phyloP scores from a whole-genome alignment of 2,329 filamentous ascomycete genomes.

The Acephala macrosclerotiorum region DNA sequence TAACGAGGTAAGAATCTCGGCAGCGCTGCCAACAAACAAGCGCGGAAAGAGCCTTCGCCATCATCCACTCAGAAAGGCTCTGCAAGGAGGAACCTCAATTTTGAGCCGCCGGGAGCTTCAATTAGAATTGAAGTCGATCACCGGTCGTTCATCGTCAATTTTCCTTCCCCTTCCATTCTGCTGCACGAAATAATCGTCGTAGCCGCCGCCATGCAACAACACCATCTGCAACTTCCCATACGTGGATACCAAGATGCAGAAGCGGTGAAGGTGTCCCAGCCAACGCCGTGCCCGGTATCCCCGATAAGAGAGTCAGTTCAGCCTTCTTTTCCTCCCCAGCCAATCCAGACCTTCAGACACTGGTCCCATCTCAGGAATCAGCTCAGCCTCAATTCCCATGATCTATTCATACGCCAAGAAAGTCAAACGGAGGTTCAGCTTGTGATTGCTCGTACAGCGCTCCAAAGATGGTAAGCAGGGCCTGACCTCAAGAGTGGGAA shows the following conservation, averaged over 20 bases:
- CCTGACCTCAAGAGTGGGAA: neutral
- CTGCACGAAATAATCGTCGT: neutral
- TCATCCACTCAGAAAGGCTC: neutral
- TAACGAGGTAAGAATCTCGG: neutral
- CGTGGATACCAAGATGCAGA: neutral
- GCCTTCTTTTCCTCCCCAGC: neutral
- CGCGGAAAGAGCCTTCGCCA: conserved; percentile 16
- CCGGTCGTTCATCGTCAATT: neutral
- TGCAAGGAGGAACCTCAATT: conserved; percentile 1
- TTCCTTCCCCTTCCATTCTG: neutral
- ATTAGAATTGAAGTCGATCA: conserved; percentile 6
- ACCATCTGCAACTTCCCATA: neutral
- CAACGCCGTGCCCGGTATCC: conserved; percentile 9
- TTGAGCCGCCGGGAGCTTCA: conserved; percentile 1
- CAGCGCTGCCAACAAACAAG: conserved; percentile 17
- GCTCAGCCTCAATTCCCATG: conserved; percentile 22
- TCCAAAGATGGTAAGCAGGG: neutral
- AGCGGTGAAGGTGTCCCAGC: conserved; percentile 34
- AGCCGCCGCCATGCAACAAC: conserved; percentile 8
- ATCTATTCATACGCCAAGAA: neutral
- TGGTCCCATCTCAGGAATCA: conserved; percentile 19
- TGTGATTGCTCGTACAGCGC: neutral
- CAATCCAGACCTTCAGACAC: conserved; percentile 19
- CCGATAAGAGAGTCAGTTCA: neutral
- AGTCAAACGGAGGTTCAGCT: neutral